Base-by-base conservation (phyloP, 2,329 filamentous ascomycete species). In the Cercospora sojina region DNA sequence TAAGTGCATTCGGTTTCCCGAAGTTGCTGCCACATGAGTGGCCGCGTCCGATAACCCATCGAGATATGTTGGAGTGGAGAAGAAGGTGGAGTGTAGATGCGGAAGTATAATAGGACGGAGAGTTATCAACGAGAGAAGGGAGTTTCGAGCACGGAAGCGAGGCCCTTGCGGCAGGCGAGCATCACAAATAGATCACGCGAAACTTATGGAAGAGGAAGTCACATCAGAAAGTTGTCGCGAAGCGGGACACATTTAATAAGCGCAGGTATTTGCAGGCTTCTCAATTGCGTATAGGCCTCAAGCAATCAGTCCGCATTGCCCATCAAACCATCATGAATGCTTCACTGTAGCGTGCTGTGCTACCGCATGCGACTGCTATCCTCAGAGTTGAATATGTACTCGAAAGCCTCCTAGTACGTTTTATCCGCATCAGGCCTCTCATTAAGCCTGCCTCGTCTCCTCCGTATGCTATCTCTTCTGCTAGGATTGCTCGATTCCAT, bases 401-500 rank as follows among this genome's bases (percentile, higher is more conserved):
- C 29, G 27, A 38, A 59, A 55, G 59, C 64, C 57, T 66, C 64
- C 64, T 66, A 64, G 41, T 59, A 66, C 49, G 59, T 55, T 20
- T 63, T 63, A 43, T 63, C 60, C 10, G 49, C 62, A 32, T 62
- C 65, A 16, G 57, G 18, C 59, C 58, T 64, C 16, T 64, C 57
- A 25, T 64, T 66, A 10, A 65, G 25, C 41, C 74, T 64, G 0
- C 73, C 73, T 65, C 74, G 67, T 35, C 75, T 60, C 53, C 71
- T 64, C 32, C 75, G 68, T 59, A 77, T 69, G 51, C 76, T 77
- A 16, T 76, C 74, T 29, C 70, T 65, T 61, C 74, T 66, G 13
- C 70, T 68, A 5, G 71, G 69, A n/a, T 75, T 67, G 27, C 65
- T 72, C 63, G 79, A 80, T 71, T 83, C 82, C 72, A 84, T 69